Conservation (phyloP, 1,139 yeast species). For the Suzukiozyma palmioleophila region DNA sequence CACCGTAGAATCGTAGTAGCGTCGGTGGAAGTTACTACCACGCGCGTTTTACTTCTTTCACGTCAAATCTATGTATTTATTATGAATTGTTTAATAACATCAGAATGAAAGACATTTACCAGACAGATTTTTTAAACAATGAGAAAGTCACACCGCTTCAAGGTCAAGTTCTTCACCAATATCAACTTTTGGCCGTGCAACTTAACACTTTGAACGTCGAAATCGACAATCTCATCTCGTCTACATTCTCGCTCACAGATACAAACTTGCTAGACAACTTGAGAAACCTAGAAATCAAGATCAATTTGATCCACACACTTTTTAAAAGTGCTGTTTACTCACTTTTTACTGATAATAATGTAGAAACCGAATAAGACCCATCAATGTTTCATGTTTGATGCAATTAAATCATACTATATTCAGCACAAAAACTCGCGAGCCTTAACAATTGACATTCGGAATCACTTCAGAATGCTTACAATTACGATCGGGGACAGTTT, state of each 20-base stretch:
- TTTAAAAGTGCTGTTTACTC: conserved; percentile 70
- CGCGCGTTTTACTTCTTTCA: too few species aligned
- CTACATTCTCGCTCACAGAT: conserved; percentile 8
- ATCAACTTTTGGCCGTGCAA: conserved; percentile 2
- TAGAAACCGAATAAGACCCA: neutral
- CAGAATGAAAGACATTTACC: conserved; percentile 1
- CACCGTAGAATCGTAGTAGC: too few species aligned
- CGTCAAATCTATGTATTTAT: too few species aligned
- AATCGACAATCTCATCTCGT: neutral
- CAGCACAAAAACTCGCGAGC: too few species aligned
- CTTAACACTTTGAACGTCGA: conserved; percentile 1
- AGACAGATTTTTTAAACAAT: neutral
- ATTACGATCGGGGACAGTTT: too few species aligned
- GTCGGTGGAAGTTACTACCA: too few species aligned
- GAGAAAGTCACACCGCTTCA: neutral
- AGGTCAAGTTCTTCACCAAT: conserved; percentile 2
- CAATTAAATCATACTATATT: too few species aligned
- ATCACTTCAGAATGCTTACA: too few species aligned
- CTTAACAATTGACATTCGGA: too few species aligned
- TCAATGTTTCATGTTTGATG: too few species aligned
- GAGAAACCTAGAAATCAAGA: conserved; percentile 55
- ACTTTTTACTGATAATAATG: conserved; percentile 20
- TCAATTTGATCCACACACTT: conserved; percentile 61
- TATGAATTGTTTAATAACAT: too few species aligned
- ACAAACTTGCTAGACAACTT: conserved; percentile 41